Conservation (phyloP, 208 protist species). For the Trypanosoma congolense region DNA sequence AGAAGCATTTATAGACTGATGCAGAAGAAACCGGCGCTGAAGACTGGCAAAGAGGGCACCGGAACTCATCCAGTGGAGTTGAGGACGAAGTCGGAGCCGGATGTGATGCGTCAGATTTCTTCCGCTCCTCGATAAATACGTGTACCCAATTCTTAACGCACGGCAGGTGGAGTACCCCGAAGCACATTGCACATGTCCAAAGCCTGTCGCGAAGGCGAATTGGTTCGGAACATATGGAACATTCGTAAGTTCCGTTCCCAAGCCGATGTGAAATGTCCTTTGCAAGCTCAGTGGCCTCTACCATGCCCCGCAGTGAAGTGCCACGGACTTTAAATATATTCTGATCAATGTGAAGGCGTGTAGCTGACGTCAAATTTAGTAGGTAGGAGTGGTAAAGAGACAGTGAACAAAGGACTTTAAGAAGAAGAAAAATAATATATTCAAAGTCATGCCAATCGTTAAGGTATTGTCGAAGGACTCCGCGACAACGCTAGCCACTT, state of each 20-base stretch:
- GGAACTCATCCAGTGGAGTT: conserved; percentile 35
- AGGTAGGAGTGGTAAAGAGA: too few relatives aligned
- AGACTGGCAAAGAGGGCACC: conserved; percentile 68
- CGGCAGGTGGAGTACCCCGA: conserved; percentile 65
- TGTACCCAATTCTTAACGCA: conserved; percentile 63
- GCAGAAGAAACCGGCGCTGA: conserved; percentile 20
- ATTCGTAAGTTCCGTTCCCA: conserved; percentile 49
- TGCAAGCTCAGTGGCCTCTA: conserved; percentile 17
- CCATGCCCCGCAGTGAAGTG: background rate
- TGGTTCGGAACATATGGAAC: conserved; percentile 58
- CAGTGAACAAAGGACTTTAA: too few relatives aligned
- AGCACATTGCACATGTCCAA: conserved; percentile 66
- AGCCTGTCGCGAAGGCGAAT: conserved; percentile 41
- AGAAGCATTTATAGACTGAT: conserved; percentile 62
- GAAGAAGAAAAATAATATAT: background rate
- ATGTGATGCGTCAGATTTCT: conserved; percentile 26
- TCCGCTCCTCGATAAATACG: conserved; percentile 41
- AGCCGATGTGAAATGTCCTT: conserved; percentile 48
- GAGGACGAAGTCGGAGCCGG: conserved; percentile 3
- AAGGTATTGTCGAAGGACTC: too few relatives aligned
- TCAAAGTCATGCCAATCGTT: too few relatives aligned
- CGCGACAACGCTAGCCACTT: too few relatives aligned
- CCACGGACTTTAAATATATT: too few relatives aligned
- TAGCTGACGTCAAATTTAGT: too few relatives aligned
- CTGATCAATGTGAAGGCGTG: too few relatives aligned